Base-by-base conservation (phyloP, 1,284 basidiomycete species). In the Tilletia walkeri region DNA sequence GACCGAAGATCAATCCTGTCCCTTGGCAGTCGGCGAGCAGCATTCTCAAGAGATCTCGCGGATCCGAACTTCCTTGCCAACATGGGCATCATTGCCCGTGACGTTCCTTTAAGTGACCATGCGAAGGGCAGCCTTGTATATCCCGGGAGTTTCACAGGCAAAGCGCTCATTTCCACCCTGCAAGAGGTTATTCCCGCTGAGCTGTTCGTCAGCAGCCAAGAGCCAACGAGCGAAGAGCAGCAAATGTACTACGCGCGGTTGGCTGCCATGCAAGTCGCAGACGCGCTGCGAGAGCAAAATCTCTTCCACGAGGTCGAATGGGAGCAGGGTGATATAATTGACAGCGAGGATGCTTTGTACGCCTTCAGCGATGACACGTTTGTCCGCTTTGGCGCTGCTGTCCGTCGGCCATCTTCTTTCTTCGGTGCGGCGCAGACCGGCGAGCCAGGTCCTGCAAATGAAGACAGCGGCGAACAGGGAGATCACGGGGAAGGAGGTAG, bases 231-330 rank as follows among this genome's bases (percentile, higher is more conserved):
- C n/a, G 20, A 67, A 16, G 53, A 54, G 24, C 53, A 67, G 30
- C 48, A 50, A 6, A 20, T 45, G 20, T 14, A 65, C 34, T 16
- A 38, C n/a, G n/a, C 45, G 61, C 7, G 30, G 66, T n/a, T 66
- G 30, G 50, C 54, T n/a, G 20, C 49, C 39, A 16, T 67, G 24
- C 67, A 45, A 10, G 39, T 70, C 56, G 16, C 41, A 20, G 45
- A 65, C 39, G 66, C 38, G 5, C 34, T 63, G 9, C 59, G 59
- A 1, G 59, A 63, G 12, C 59, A 63, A 63, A 63, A 63, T 6
- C 96, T 94, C 87, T 94, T 98, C 83, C 93, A 95, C 82, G 95
- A 99, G 82, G 95, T 97, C 6, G 95, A 97, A 83, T 96, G 94
- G 93, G 93, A 92, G 45, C 89, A 90, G 70, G 89, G 90, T 34